phyloP scores from a whole-genome alignment of 1,284 basidiomycete species.

The Afroboletus lepidellus region DNA sequence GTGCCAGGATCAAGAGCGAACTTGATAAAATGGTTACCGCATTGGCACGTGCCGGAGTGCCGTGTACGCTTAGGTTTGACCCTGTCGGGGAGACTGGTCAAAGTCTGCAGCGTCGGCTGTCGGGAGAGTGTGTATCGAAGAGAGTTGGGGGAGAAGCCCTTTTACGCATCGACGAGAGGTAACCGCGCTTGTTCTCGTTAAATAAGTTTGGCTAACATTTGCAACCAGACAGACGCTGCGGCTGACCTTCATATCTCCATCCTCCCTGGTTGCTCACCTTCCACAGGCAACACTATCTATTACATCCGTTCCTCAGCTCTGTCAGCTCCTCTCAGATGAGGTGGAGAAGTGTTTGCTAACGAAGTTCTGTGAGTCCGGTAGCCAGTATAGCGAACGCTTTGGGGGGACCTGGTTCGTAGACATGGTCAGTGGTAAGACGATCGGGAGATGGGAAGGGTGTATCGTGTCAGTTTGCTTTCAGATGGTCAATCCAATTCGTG shows the following conservation, averaged over 20 bases:
- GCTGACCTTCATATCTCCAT: conserved; percentile 71
- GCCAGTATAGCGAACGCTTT: conserved; percentile 49
- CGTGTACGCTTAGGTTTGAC: conserved; percentile 56
- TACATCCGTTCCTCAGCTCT: conserved; percentile 69
- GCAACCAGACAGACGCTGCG: conserved; percentile 61
- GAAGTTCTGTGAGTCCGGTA: conserved; percentile 65
- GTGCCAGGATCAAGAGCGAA: conserved; percentile 57
- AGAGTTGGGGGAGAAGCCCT: conserved; percentile 65
- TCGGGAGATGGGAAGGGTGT: conserved; percentile 79
- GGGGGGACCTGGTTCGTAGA: conserved; percentile 79
- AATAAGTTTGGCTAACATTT: background rate
- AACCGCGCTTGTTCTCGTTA: background rate
- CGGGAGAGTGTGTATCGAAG: conserved; percentile 32
- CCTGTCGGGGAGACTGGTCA: conserved; percentile 65
- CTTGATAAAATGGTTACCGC: conserved; percentile 49
- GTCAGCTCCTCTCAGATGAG: conserved; percentile 73
- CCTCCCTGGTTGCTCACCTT: conserved; percentile 66
- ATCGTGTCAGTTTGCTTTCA: conserved; percentile 54
- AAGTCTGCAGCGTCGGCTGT: conserved; percentile 39
- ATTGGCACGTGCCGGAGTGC: conserved; percentile 54
- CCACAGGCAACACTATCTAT: conserved; percentile 72
- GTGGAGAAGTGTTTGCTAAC: conserved; percentile 64
- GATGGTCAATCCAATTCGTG: background rate
- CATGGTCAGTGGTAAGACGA: conserved; percentile 54
- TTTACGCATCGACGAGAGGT: conserved; percentile 67